These are phyloP conservation scores for Fusarium armeniacum DNA, from an alignment of 2,329 filamentous ascomycete species.

Conservation along the genomic window DNA sequence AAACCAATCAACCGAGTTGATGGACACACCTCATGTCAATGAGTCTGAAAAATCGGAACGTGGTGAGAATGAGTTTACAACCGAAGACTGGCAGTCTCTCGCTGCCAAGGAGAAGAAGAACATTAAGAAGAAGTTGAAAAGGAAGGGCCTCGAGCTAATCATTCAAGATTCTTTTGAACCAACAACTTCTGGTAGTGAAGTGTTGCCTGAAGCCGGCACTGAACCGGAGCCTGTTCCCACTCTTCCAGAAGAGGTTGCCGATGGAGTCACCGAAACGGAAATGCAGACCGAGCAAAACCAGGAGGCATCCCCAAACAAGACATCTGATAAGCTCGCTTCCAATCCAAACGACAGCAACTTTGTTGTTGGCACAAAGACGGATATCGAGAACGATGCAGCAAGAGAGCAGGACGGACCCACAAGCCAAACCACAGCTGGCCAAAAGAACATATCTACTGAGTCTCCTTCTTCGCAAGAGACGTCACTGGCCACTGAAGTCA, in stretches of 20 bases:
- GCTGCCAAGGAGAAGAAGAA: constrained; percentile 43
- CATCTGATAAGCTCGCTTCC: background rate
- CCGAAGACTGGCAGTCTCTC: constrained; percentile 37
- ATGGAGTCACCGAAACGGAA: background rate
- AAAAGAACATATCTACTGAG: background rate
- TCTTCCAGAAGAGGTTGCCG: background rate
- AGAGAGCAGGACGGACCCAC: background rate
- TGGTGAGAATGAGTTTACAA: constrained; percentile 22
- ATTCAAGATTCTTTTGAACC: constrained; percentile 24
- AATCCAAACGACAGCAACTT: background rate
- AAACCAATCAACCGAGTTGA: background rate
- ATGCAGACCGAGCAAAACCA: background rate
- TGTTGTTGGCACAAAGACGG: background rate
- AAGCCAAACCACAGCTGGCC: background rate
- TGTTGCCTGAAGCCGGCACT: background rate
- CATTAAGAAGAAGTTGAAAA: constrained; percentile 44
- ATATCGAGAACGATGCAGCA: background rate
- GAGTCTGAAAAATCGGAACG: background rate
- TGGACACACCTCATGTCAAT: background rate
- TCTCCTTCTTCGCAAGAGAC: background rate
- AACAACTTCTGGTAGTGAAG: constrained; percentile 2
- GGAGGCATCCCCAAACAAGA: background rate
- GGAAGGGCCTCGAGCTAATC: constrained; percentile 39
- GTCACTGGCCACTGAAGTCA: background rate
- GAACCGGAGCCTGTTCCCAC: background rate